A percentile compares a stretch with the other conserved stretches of the same genome.
Conservation (phyloP, 257 asterid species). For the Datura wrightii region DNA sequence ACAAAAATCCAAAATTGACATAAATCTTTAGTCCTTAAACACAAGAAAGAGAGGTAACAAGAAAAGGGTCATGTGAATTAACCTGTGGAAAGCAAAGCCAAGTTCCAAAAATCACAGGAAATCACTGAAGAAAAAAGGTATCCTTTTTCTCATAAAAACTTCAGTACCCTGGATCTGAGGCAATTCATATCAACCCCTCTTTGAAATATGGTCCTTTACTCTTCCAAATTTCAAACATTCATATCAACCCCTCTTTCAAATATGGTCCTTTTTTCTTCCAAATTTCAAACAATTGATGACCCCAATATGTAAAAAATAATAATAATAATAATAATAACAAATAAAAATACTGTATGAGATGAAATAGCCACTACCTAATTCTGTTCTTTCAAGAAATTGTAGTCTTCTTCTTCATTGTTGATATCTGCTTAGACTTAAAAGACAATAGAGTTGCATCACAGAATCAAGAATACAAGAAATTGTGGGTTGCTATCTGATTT, state of each 20-base stretch:
- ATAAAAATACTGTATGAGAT: neutral
- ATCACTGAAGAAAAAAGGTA: slow-evolving; percentile 51
- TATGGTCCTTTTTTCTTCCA: slow-evolving; percentile 10
- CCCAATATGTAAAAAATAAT: slow-evolving; percentile 3
- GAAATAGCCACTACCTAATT: slow-evolving; percentile 37
- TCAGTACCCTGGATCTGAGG: slow-evolving; percentile 95
- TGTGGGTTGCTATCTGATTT: neutral
- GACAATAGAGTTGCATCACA: slow-evolving; percentile 5
- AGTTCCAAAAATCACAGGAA: slow-evolving; percentile 73
- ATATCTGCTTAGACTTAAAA: neutral
- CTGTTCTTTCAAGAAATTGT: slow-evolving; percentile 35
- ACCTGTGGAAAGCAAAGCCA: slow-evolving; percentile 43
- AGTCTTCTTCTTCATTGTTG: neutral
- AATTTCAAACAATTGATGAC: neutral
- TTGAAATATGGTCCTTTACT: slow-evolving; percentile 22
- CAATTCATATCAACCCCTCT: slow-evolving; percentile 47
- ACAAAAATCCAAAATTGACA: neutral
- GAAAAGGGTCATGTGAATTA: slow-evolving; percentile 60
- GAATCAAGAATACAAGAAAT: slow-evolving; percentile 32
- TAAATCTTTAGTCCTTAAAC: neutral
- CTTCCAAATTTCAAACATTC: slow-evolving; percentile 26
- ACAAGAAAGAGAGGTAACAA: slow-evolving; percentile 41
- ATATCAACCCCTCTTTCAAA: slow-evolving; percentile 33
- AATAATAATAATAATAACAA: neutral
- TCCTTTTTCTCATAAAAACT: slow-evolving; percentile 43